These are phyloP conservation scores for Ascochyta clinopodiicola DNA, from an alignment of 2,329 filamentous ascomycete genomes.

Conservation along the genomic window DNA sequence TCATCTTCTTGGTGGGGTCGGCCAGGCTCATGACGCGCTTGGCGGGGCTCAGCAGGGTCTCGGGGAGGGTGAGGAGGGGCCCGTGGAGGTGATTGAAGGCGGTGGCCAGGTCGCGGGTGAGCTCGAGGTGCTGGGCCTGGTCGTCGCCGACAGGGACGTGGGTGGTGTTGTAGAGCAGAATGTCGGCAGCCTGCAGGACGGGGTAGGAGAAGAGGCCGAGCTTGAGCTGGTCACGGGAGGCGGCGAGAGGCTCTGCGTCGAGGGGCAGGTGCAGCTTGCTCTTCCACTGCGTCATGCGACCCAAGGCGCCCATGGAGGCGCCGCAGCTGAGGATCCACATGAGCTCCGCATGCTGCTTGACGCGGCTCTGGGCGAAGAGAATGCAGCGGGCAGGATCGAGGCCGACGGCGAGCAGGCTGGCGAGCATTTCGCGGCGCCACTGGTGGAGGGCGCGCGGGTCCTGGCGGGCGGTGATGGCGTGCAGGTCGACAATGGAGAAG, in stretches of 20 bases:
- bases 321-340: slow-evolving; percentile 98
- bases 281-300: slow-evolving; percentile 99
- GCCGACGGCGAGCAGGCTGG: slow-evolving; percentile 82
- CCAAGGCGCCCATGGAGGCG: slow-evolving; percentile 90
- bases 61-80: slow-evolving; percentile 28
- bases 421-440: slow-evolving; percentile 77
- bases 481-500: slow-evolving; percentile 90
- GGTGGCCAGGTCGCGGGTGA: slow-evolving; percentile 82
- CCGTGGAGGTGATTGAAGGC: slow-evolving; percentile 85
- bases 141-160: slow-evolving; percentile 98
- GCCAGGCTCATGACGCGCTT: slow-evolving; percentile 90
- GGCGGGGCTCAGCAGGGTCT: slow-evolving; percentile 59
- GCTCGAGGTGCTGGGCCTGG: slow-evolving; percentile 92
- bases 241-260: slow-evolving; percentile 60
- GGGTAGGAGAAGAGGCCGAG: slow-evolving; percentile 95
- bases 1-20: slow-evolving; percentile 85
- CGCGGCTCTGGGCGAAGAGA: slow-evolving; percentile 82
- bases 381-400: slow-evolving; percentile 77
- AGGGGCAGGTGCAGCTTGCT: slow-evolving; percentile 74
- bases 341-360: slow-evolving; percentile 81
- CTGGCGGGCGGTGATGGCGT: slow-evolving; percentile 82
- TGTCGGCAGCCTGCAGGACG: slow-evolving; percentile 92
- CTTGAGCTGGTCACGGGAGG: slow-evolving; percentile 69
- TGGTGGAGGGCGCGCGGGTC: slow-evolving; percentile 65
- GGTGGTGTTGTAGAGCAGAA: slow-evolving; percentile 83